phyloP scores from a whole-genome alignment of 768 basidiomycete species.

The Zangia roseola region DNA sequence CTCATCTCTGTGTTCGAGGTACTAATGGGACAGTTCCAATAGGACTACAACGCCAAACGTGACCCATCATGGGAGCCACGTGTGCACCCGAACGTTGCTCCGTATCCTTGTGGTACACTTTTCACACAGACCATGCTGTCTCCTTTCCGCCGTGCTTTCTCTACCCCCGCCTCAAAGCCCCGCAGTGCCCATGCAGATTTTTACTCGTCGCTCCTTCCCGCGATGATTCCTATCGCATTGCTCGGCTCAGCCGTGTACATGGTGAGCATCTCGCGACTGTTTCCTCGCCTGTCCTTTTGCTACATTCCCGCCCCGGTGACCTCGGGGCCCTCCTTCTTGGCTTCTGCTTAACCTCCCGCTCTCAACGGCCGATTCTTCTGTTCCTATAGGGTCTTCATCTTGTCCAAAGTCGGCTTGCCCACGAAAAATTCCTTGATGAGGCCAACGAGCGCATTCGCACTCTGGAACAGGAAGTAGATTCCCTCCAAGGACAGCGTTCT shows the following conservation, averaged over 20 bases:
- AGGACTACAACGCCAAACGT: too few species aligned
- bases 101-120: too few species aligned
- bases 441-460: constrained; percentile 48
- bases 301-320: constrained; percentile 4
- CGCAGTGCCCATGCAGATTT: constrained; percentile 57
- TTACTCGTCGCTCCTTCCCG: constrained; percentile 69
- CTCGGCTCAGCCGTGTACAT: constrained; percentile 80
- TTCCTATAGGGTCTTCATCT: constrained; percentile 60
- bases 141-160: constrained; percentile 4
- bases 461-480: constrained; percentile 60
- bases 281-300: background rate
- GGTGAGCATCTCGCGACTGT: constrained; percentile 40
- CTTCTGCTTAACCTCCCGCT: constrained; percentile 1
- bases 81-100: too few species aligned
- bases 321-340: constrained; percentile 8
- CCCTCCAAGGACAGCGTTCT: constrained; percentile 25
- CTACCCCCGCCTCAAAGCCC: constrained; percentile 8
- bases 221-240: constrained; percentile 76
- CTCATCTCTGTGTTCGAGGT: background rate
- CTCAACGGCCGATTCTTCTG: constrained; percentile 12
- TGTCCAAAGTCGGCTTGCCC: constrained; percentile 57
- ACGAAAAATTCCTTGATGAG: constrained; percentile 70
- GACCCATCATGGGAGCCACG: too few species aligned
- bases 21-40: too few species aligned
- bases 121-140: too few species aligned